Base-by-base conservation (phyloP, 2,329 filamentous ascomycete genomes). In the Cladosporium halotolerans region DNA sequence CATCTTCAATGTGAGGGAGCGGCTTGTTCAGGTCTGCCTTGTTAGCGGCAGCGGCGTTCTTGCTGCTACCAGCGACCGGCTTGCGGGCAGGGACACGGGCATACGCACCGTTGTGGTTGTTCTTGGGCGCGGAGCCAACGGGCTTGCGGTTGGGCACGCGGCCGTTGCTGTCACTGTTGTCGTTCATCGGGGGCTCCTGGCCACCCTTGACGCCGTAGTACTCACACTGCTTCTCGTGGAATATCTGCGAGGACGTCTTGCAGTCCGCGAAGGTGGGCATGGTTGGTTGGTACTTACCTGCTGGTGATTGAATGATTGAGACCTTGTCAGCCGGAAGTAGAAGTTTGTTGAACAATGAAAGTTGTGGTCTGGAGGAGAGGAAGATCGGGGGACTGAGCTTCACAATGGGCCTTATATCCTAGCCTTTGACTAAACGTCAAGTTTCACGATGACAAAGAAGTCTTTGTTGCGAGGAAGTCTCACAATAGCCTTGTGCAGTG, bases 271-370 rank as follows among this genome's bases (percentile, higher is more conserved):
- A 51, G 18, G 43, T 44, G 9, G 48, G 38, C 48, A 51, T 51
- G 39, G 10, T 44, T 31, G 4, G 16, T 11, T 14, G 16, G 8
- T 28, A 44, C 48, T 51, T 51, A 51, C 48, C 40, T 50, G 18
- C 28, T 14, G 32, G 34, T 40, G 46, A 4, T 4, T 41, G 18
- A 19, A 23, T 3, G 11, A 11, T 39, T 51, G 48, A 51, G 48
- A 39, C 48, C 48, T 44, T 31, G 32, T 51, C 42, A 40, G 42
- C 48, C 48, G 48, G 48, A 51, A 36, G 32, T 44, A 18, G 40
- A 51, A 39, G 40, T 38, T 13, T 16, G 7, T 33, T 14, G 13
- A 36, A 51, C 48, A 51, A 51, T 36, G 48, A 16, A 36, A 16
- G 19, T 34, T 51, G 8, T 13, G 40, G 14, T 42, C 19, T 34